Percentiles rank a stretch among this genome's conserved stretches.
phyloP scores from a whole-genome alignment of 257 asterid genomes.

The Salvia splendens region DNA sequence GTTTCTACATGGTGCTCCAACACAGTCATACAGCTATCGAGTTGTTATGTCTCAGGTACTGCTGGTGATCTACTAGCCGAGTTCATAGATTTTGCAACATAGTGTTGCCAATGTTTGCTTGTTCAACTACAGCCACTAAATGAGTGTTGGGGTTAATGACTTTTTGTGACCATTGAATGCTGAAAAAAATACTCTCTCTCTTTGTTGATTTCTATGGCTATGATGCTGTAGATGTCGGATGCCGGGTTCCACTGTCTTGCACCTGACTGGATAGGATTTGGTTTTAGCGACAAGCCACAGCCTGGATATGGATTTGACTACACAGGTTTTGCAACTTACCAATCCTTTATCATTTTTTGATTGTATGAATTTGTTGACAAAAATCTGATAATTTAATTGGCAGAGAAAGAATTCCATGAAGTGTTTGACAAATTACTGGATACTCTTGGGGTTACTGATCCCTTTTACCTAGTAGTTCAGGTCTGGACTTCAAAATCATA shows the following conservation, averaged over 20 bases:
- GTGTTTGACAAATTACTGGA: conserved; percentile 79
- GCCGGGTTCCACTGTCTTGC: conserved; percentile 92
- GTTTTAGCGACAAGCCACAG: conserved; percentile 95
- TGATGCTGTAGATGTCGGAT: conserved; percentile 66
- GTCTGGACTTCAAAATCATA: conserved; percentile 44
- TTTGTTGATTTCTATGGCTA: conserved; percentile 27
- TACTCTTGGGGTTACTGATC: conserved; percentile 66
- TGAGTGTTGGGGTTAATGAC: background rate
- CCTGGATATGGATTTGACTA: conserved; percentile 94
- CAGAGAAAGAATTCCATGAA: conserved; percentile 96
- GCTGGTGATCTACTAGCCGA: conserved; percentile 27
- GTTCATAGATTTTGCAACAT: conserved; percentile 1
- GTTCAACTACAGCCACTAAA: background rate
- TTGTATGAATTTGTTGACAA: conserved; percentile 2
- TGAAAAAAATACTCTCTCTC: background rate
- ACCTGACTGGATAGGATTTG: conserved; percentile 99
- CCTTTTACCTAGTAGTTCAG: conserved; percentile 89
- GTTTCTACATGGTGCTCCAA: conserved; percentile 97
- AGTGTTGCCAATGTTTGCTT: conserved; percentile 14
- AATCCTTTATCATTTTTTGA: background rate
- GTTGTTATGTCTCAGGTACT: conserved; percentile 93
- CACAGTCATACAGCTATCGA: conserved; percentile 94
- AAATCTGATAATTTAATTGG: conserved; percentile 36
- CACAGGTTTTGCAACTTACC: conserved; percentile 55
- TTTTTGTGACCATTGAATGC: background rate